phyloP scores from a whole-genome alignment of 169 alveolate species.

The Theileria parva region DNA sequence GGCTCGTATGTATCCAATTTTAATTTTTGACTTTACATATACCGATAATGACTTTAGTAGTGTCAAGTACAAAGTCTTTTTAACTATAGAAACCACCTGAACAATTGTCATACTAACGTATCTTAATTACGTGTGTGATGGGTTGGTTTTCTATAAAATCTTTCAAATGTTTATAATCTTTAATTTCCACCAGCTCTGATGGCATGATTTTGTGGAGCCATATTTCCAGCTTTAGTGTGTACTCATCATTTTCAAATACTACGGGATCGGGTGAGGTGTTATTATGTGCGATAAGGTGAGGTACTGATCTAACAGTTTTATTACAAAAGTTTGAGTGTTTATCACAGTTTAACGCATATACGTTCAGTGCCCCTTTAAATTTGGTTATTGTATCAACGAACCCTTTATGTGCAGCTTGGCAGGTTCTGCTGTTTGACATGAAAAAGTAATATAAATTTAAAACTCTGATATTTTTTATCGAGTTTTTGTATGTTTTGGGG shows the following conservation, averaged over 20 bases:
- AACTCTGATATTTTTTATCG: constrained; percentile 49
- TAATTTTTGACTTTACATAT: constrained; percentile 59
- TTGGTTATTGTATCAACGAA: constrained; percentile 67
- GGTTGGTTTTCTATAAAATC: constrained; percentile 20
- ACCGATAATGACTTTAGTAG: constrained; percentile 69
- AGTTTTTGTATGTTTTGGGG: constrained; percentile 25
- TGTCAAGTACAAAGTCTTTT: constrained; percentile 58
- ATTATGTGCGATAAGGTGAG: constrained; percentile 66
- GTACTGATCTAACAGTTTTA: constrained; percentile 55
- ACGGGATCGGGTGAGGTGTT: constrained; percentile 41
- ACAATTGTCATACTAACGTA: background rate
- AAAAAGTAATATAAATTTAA: constrained; percentile 72
- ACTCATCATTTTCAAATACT: constrained; percentile 37
- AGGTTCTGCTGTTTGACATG: constrained; percentile 77
- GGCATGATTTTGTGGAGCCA: constrained; percentile 39
- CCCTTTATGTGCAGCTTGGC: constrained; percentile 57
- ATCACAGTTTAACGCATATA: constrained; percentile 70
- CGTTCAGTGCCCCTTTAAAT: constrained; percentile 70
- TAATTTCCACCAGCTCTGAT: constrained; percentile 33
- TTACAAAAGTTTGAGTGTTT: constrained; percentile 56
- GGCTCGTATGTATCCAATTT: constrained; percentile 64
- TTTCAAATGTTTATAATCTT: constrained; percentile 15
- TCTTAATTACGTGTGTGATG: constrained; percentile 8
- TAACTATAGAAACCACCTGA: constrained; percentile 66
- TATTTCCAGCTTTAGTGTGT: constrained; percentile 9